Conservation (phyloP, 768 basidiomycete genomes). For the Trametes gibbosa region DNA sequence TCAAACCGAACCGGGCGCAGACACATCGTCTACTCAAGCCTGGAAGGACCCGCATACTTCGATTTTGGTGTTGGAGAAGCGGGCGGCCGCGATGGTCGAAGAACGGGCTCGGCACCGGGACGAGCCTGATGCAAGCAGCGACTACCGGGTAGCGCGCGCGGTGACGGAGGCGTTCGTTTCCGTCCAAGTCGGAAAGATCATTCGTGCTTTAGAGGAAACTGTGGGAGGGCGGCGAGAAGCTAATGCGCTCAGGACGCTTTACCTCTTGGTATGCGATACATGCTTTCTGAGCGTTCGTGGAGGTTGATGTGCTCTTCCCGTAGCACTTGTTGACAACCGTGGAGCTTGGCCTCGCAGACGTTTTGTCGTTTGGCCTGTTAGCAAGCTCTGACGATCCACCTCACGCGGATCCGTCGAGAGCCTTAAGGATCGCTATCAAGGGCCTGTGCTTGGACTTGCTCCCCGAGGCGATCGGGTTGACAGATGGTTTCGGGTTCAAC, state of each 20-base stretch:
- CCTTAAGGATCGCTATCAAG: conserved; percentile 50
- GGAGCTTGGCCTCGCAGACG: conserved; percentile 54
- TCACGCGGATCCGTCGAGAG: conserved; percentile 42
- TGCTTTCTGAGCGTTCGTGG: neutral
- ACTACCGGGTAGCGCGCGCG: conserved; percentile 58
- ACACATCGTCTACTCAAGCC: conserved; percentile 26
- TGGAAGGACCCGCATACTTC: conserved; percentile 34
- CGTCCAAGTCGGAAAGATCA: conserved; percentile 47
- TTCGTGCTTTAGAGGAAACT: conserved; percentile 31
- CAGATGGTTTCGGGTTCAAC: conserved; percentile 70
- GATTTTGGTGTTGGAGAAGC: conserved; percentile 57
- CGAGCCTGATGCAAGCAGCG: conserved; percentile 52
- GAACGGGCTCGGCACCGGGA: conserved; percentile 33
- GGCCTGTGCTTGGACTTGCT: conserved; percentile 49
- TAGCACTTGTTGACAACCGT: conserved; percentile 62
- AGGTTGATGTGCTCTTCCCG: neutral
- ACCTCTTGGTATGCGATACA: conserved; percentile 39
- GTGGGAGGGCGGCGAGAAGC: conserved; percentile 21
- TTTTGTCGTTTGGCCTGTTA: conserved; percentile 56
- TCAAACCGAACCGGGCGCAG: neutral
- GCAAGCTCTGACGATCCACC: neutral
- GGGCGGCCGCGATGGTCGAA: conserved; percentile 59
- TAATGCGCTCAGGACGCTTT: conserved; percentile 33
- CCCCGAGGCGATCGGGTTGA: conserved; percentile 64
- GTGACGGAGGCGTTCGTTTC: conserved; percentile 71